Conservation (phyloP, 1,139 yeast genomes). For the Candida sp. region DNA sequence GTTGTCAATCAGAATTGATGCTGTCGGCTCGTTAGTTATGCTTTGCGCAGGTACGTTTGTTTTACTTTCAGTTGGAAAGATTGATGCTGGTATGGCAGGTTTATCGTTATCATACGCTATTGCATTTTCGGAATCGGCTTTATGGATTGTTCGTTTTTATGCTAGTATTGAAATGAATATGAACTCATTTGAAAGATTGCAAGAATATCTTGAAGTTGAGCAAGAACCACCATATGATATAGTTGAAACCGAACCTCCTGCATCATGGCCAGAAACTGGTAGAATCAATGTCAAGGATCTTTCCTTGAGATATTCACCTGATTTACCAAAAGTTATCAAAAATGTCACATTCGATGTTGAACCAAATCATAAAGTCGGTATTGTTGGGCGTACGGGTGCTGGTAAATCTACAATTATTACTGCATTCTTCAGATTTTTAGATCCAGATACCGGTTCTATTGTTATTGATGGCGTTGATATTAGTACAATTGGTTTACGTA, state of each 20-base stretch:
- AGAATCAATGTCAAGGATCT: conserved; percentile 71
- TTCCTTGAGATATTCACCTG: conserved; percentile 85
- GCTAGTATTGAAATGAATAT: conserved; percentile 90
- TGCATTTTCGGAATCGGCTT: conserved; percentile 81
- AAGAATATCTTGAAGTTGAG: conserved; percentile 79
- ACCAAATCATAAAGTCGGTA: conserved; percentile 83
- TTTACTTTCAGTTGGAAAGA: conserved; percentile 53
- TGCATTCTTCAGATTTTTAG: conserved; percentile 89
- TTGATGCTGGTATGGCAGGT: conserved; percentile 97
- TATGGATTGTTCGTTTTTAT: conserved; percentile 90
- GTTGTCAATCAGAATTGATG: conserved; percentile 82
- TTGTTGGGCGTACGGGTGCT: conserved; percentile 98
- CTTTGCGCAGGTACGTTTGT: conserved; percentile 82
- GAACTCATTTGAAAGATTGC: conserved; percentile 92
- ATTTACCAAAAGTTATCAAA: conserved; percentile 84
- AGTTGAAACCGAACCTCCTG: conserved; percentile 70
- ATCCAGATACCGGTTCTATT: conserved; percentile 83
- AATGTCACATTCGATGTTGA: conserved; percentile 79
- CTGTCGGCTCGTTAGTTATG: conserved; percentile 81
- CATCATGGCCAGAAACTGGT: conserved; percentile 83
- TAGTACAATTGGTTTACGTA: conserved; percentile 73
- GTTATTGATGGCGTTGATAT: conserved; percentile 87
- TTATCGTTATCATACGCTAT: conserved; percentile 89
- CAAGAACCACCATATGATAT: conserved; percentile 77
- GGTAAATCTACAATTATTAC: conserved; percentile 97